Evolutionary conservation across 1,139 yeast genomes (phyloP), one percentile per base, ranked within the genome.

Genomic region (Pichia kudriavzevii): DNA sequence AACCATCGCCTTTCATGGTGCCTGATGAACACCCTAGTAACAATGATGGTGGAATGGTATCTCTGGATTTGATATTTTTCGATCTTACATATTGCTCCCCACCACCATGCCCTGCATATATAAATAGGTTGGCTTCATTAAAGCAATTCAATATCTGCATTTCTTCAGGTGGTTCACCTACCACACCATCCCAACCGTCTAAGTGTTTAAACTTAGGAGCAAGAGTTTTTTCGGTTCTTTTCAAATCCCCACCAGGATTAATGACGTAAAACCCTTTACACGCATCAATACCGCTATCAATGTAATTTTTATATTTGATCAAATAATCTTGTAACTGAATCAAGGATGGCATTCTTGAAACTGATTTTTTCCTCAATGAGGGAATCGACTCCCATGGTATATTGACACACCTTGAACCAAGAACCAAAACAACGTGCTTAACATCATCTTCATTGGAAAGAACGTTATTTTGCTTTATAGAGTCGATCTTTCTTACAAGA

Each of bases 11-110:
- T 16, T 67, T 67, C 34, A 85, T 61, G 1, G 73, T 64, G 0
- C 95, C 95, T 0, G 97, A 88, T 0, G 95, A 83, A 50, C 98
- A 91, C 0, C 98, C 98, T 31, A 91, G 60, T n/a, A 91, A 63
- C 29, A 91, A 64, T 9, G 82, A 64, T 0, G 95, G 87, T 1
- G 93, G 79, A 26, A 83, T 62, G 1, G 38, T 45, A 2, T 52
- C 47, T 38, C 67, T 55, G 13, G 60, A 53, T 41, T 73, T 73
- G 31, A 80, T 55, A 4, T 63, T 59, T 12, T 66, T 64, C 2
- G 72, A 61, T 20, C 76, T 66, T 10, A 84, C 62, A 51, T 79
- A 85, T 44, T 82, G 91, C 45, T 85, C 94, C 21, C 97, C 95
- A 1, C 96, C 94, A 1, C 97, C 96, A 59, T 91, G 98, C 0